Base-by-base conservation (phyloP, 1,284 basidiomycete species). In the Pascua sp. region DNA sequence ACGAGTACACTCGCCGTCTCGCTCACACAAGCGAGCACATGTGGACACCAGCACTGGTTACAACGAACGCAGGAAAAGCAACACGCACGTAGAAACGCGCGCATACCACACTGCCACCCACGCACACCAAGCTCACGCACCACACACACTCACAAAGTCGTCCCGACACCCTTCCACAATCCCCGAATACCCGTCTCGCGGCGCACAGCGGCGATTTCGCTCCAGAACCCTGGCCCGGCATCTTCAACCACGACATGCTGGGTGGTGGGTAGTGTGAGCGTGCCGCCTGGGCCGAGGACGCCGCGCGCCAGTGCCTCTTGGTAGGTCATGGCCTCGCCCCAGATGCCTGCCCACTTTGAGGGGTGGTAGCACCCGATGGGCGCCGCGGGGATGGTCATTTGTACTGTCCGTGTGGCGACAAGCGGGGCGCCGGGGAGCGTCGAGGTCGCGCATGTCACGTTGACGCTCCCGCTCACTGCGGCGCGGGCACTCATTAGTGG, bases 81-180 rank as follows among this genome's bases (percentile, higher is more conserved):
- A 7, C 24, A n/a, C n/a, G n/a, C 24, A 32, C 24, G n/a, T n/a
- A n/a, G n/a, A n/a, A 32, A 32, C 24, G 7, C 24, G 24, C 24
- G 24, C 24, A 32, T 32, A 32, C 24, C 24, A 7, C 24, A 32
- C 24, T n/a, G n/a, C n/a, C n/a, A n/a, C 24, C 24, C 24, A 32
- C 24, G 24, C 24, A 32, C 24, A 32, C 8, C 15, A 47, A 24
- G 11, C 11, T 11, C 45, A n/a, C 17, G 41, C 15, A 40, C 18
- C 16, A 18, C 37, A 12, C 17, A 38, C 5, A 80, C 90, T 79
- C 70, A 92, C 91, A 93, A 73, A 51, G 89, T 84, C 11, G 91
- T 93, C 32, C 90, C 91, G 2, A 83, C 88, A 46, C 91, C 91
- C 74, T 94, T 94, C 91, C 91, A 95, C 4, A 95, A 76, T 0